Percentiles rank a stretch among this genome's conserved stretches.
Evolutionary conservation across 306 rosid species (phyloP).

Genomic region (Prosopis cineraria): DNA sequence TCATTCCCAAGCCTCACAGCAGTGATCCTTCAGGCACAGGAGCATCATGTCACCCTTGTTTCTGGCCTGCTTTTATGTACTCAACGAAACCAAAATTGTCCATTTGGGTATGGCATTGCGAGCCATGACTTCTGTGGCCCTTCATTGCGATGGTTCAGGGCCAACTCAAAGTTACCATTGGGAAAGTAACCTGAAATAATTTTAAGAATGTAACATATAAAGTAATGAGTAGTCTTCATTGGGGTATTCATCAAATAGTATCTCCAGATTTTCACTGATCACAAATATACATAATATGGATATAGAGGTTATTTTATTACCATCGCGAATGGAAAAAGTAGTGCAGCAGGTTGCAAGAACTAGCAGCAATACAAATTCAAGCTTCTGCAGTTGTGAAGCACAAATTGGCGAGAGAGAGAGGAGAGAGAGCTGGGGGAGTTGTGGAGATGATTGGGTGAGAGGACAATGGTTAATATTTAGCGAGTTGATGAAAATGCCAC

Average conservation of each 20-base stretch:
- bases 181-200: slow-evolving; percentile 62
- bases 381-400: slow-evolving; percentile 46
- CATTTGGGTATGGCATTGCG: slow-evolving; percentile 58
- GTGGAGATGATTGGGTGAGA: slow-evolving; percentile 30
- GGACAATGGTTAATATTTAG: slow-evolving; percentile 44
- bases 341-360: slow-evolving; percentile 46
- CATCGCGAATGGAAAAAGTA: slow-evolving; percentile 47
- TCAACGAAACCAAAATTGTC: slow-evolving; percentile 64
- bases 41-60: slow-evolving; percentile 82
- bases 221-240: background rate
- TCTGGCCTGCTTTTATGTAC: slow-evolving; percentile 77
- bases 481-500: slow-evolving; percentile 37
- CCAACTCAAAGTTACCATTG: slow-evolving; percentile 67
- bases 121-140: slow-evolving; percentile 48
- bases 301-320: slow-evolving; percentile 18
- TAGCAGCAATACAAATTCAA: slow-evolving; percentile 41
- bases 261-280: background rate
- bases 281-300: background rate
- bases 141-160: slow-evolving; percentile 59
- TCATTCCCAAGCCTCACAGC: slow-evolving; percentile 82
- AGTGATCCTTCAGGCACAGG: slow-evolving; percentile 65
- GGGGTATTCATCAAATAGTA: background rate
- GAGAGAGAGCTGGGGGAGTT: background rate
- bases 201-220: background rate
- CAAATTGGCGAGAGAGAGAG: background rate